phyloP scores from a whole-genome alignment of 1,284 basidiomycete species.

The Tilletia setariae region DNA sequence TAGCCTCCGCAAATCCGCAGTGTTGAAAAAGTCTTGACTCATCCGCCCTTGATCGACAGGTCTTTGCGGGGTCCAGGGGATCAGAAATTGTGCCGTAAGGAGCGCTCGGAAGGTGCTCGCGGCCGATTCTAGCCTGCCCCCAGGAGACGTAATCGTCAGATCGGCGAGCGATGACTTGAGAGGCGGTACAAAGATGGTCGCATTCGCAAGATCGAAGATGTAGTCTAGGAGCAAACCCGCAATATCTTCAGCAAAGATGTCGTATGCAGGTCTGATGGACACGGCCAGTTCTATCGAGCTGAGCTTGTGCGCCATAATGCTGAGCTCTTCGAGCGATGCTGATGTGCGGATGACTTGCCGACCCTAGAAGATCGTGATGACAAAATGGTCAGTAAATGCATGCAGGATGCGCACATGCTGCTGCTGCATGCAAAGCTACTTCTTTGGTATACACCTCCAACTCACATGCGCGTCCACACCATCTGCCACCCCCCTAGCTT shows the following conservation, averaged over 20 bases:
- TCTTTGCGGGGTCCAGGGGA: conserved; percentile 32
- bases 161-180: not conserved
- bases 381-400: no score
- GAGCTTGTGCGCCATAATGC: conserved; percentile 58
- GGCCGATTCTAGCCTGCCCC: conserved; percentile 23
- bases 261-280: conserved; percentile 79
- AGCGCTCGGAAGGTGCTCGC: conserved; percentile 70
- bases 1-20: conserved; percentile 36
- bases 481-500: conserved; percentile 65
- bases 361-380: conserved; percentile 48
- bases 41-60: conserved; percentile 34
- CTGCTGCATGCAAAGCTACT: not conserved
- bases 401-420: not conserved
- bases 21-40: conserved; percentile 43
- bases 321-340: conserved; percentile 25
- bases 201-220: conserved; percentile 46
- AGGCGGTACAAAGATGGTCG: conserved; percentile 32
- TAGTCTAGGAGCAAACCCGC: conserved; percentile 58
- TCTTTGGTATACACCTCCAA: not conserved
- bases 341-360: conserved; percentile 81
- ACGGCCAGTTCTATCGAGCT: conserved; percentile 87
- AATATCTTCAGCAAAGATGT: conserved; percentile 85
- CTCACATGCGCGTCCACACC: conserved; percentile 66
- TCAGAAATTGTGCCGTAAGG: conserved; percentile 54
- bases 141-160: not conserved